phyloP scores from a whole-genome alignment of 106 monocot species.

The Dendrobium huoshanense region DNA sequence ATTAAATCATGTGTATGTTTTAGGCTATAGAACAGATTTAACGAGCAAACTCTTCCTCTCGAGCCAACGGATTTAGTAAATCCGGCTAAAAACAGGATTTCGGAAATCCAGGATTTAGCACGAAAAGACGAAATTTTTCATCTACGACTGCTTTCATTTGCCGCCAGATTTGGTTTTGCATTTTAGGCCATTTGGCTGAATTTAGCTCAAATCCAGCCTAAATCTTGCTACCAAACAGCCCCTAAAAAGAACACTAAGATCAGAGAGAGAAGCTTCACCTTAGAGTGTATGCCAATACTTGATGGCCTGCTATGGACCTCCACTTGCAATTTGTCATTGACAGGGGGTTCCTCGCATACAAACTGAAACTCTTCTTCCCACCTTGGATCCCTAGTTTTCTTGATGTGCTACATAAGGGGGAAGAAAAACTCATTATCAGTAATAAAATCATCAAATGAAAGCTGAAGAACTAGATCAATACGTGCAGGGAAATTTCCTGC shows the following conservation, averaged over 20 bases:
- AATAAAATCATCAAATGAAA: not conserved
- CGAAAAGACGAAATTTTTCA: too few species aligned
- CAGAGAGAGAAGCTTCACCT: conserved; percentile 25
- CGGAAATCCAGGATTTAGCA: too few species aligned
- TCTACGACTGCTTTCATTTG: too few species aligned
- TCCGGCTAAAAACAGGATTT: too few species aligned
- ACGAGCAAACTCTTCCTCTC: too few species aligned
- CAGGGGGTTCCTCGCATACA: conserved; percentile 63
- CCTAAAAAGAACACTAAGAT: not conserved
- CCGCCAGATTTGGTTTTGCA: too few species aligned
- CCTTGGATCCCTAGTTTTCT: conserved; percentile 73
- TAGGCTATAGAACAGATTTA: too few species aligned
- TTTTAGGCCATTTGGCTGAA: too few species aligned
- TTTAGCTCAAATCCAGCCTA: too few species aligned
- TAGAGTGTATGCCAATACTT: conserved; percentile 52
- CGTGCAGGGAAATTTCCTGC: too few species aligned
- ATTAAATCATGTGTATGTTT: too few species aligned
- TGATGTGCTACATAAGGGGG: conserved; percentile 42
- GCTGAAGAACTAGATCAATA: not conserved
- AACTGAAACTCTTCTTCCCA: conserved; percentile 77
- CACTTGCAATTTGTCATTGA: conserved; percentile 60
- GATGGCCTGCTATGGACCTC: conserved; percentile 71
- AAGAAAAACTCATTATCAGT: not conserved
- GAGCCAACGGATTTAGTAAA: too few species aligned
- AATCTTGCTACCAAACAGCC: not conserved